Conservation (phyloP, 768 basidiomycete species). For the Agaricus blazei region DNA sequence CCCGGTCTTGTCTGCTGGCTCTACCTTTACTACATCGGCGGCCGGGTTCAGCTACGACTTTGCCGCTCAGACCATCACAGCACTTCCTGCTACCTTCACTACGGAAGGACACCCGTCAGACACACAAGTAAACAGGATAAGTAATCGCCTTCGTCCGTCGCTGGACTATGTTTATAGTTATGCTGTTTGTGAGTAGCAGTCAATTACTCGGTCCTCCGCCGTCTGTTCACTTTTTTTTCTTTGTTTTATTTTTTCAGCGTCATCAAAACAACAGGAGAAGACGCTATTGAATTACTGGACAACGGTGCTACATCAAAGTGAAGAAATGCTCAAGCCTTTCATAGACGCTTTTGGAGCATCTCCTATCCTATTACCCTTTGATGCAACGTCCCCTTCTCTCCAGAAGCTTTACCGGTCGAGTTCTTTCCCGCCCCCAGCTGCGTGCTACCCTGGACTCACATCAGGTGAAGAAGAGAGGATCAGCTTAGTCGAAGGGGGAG, state of each 20-base stretch:
- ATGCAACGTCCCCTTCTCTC: slow-evolving; percentile 39
- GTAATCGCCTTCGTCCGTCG: slow-evolving; percentile 28
- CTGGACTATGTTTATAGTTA: slow-evolving; percentile 58
- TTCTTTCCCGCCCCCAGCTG: slow-evolving; percentile 53
- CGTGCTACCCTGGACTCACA: slow-evolving; percentile 54
- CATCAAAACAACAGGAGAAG: slow-evolving; percentile 44
- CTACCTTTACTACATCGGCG: slow-evolving; percentile 33
- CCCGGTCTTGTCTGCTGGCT: slow-evolving; percentile 25
- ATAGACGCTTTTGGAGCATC: slow-evolving; percentile 39
- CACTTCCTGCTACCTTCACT: slow-evolving; percentile 39
- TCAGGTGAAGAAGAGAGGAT: slow-evolving; percentile 34
- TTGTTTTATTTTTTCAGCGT: slow-evolving; percentile 32
- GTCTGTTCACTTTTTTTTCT: too few relatives aligned
- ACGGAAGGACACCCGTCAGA: slow-evolving; percentile 39
- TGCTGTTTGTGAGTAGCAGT: slow-evolving; percentile 43
- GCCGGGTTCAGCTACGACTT: slow-evolving; percentile 59
- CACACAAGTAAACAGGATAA: slow-evolving; percentile 40
- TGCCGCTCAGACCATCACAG: slow-evolving; percentile 45
- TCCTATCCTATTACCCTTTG: slow-evolving; percentile 53
- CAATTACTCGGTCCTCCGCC: slow-evolving; percentile 5
- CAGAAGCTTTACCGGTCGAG: slow-evolving; percentile 37
- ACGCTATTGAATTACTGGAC: slow-evolving; percentile 54
- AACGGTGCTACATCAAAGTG: slow-evolving; percentile 40
- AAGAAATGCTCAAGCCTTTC: slow-evolving; percentile 39
- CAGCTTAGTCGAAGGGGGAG: slow-evolving; percentile 41